Evolutionary conservation across 768 basidiomycete species (phyloP).

Genomic region (Russula compacta): DNA sequence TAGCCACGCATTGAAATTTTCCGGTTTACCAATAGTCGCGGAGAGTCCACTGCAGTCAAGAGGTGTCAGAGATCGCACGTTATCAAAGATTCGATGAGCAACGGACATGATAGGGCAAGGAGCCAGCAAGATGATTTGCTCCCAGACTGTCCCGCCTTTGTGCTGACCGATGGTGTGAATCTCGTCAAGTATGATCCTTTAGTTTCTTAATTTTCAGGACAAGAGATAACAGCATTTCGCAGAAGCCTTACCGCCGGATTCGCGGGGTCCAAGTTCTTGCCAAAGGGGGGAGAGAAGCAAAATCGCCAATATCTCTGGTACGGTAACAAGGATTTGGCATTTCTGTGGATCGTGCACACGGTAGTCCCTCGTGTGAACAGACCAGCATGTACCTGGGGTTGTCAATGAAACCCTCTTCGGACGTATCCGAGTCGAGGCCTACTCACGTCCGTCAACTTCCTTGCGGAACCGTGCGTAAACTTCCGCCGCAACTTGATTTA

Average conservation of each 20-base stretch:
- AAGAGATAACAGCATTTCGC: too few relatives aligned
- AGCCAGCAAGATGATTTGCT: conserved; percentile 61
- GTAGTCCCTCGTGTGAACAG: conserved; percentile 57
- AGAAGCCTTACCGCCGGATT: conserved; percentile 41
- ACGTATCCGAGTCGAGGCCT: background rate
- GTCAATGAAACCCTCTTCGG: background rate
- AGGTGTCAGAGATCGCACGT: background rate
- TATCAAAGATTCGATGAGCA: background rate
- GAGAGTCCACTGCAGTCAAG: conserved; percentile 46
- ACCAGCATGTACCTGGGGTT: conserved; percentile 47
- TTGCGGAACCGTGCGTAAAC: conserved; percentile 64
- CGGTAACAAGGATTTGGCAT: conserved; percentile 67
- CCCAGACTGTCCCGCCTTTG: conserved; percentile 63
- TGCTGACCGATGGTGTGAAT: conserved; percentile 64
- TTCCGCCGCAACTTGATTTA: conserved; percentile 63
- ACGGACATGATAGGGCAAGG: conserved; percentile 65
- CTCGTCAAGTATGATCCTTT: conserved; percentile 60
- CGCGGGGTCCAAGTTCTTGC: conserved; percentile 53
- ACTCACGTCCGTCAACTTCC: conserved; percentile 39
- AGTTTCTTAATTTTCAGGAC: background rate
- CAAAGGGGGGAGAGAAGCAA: conserved; percentile 62
- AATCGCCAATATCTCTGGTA: conserved; percentile 60
- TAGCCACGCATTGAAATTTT: conserved; percentile 59
- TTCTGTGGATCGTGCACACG: conserved; percentile 52
- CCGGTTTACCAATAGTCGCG: conserved; percentile 59